Percentiles rank a stretch among this genome's conserved stretches.
Conservation (phyloP, 306 rosid species). For the Prinsepia uniflora region DNA sequence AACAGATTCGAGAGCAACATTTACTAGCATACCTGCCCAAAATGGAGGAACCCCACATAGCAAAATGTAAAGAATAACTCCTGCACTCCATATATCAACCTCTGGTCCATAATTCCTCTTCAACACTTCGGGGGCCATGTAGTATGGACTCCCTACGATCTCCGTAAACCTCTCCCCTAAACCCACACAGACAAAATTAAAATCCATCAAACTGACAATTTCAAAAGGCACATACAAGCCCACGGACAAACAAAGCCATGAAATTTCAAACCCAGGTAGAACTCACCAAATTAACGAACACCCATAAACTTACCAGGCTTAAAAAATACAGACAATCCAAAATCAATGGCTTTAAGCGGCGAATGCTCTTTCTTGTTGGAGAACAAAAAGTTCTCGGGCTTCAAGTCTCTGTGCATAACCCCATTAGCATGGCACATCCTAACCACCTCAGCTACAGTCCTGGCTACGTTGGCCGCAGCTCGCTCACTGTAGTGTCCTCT, state of each 20-base stretch:
- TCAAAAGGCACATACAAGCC: not conserved
- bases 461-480: conserved; percentile 73
- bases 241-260: not conserved
- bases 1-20: not conserved
- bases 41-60: conserved; percentile 90
- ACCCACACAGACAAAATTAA: not conserved
- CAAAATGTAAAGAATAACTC: conserved; percentile 78
- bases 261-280: not conserved
- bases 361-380: conserved; percentile 81
- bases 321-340: conserved; percentile 76
- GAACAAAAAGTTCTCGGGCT: conserved; percentile 80
- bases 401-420: conserved; percentile 80
- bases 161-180: conserved; percentile 70
- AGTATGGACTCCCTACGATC: conserved; percentile 91
- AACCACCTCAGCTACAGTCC: conserved; percentile 76
- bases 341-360: conserved; percentile 74
- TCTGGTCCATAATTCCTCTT: conserved; percentile 78
- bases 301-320: conserved; percentile 52
- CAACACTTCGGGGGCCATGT: conserved; percentile 93
- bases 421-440: conserved; percentile 82
- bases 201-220: not conserved
- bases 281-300: not conserved
- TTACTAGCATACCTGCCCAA: conserved; percentile 66
- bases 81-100: conserved; percentile 87
- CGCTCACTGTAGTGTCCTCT: conserved; percentile 82